Evolutionary conservation across 108 stramenopile genomes (phyloP), one percentile per base, ranked within the genome.

Genomic region (Aurantiochytrium sp.): DNA sequence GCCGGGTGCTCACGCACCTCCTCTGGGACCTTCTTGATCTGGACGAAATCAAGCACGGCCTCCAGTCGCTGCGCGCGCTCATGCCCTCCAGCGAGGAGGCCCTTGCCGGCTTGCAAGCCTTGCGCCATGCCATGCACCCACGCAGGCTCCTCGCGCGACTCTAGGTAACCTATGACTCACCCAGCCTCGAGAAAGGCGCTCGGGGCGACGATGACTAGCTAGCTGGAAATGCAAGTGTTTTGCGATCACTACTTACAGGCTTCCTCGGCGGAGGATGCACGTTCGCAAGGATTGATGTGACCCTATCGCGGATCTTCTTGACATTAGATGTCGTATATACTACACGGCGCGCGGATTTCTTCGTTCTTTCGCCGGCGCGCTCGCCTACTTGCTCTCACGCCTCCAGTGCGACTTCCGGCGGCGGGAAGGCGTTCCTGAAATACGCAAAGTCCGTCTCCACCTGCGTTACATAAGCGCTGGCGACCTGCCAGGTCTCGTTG

Each of bases 11-110:
- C 24, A 30, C 73, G 30, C 39, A 48, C 45, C 45, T 48, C 32
- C 73, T 81, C 30, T 81, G 73, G 73, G 73, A 81, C 45, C 73
- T 81, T 30, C 45, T 81, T 42, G 73, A 81, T 42, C 30, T 81
- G 6, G 59, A 65, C 27, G 59, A 65, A 34, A 30, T 65, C 2
- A 65, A 65, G 59, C 59, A 65, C 19, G 59, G 59, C 34, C 59
- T 65, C 3, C 27, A 65, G 22, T 30, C 34, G 8, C 59, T 65
- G 1, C 59, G 59, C 34, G 59, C 27, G 15, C 59, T 65, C 24
- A 24, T 65, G 27, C 59, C 59, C 12, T 65, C 59, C 22, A 27
- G 59, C 15, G 27, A 30, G 27, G 59, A 65, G 15, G 59, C 59
- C 59, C 24, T 65, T 15, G 59, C 59, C 10, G 59, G 59, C 1